Percentiles rank a stretch among this genome's conserved stretches.
Conservation (phyloP, 768 basidiomycete species). For the Pleurotus sapidus region DNA sequence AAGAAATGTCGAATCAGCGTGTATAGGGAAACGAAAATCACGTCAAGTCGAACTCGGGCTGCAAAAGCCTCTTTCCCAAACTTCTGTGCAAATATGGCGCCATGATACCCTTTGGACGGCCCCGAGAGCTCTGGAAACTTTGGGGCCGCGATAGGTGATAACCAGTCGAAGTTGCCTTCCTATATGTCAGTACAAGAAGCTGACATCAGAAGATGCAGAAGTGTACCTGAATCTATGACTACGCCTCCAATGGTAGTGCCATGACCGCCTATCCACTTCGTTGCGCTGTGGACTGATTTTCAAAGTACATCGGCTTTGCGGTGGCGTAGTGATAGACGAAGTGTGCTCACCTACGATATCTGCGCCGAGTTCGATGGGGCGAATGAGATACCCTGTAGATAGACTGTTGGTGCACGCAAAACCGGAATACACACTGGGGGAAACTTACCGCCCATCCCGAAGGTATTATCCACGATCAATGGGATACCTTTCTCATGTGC, state of each 20-base stretch:
- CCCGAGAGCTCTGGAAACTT: background rate
- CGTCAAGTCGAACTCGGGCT: background rate
- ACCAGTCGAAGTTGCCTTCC: background rate
- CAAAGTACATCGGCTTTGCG: background rate
- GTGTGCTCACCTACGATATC: slow-evolving; percentile 31
- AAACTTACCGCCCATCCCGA: slow-evolving; percentile 56
- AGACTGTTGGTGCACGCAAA: background rate
- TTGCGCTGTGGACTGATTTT: slow-evolving; percentile 47
- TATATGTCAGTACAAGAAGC: background rate
- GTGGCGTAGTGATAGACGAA: background rate
- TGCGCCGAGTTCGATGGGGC: slow-evolving; percentile 23
- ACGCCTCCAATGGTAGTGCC: slow-evolving; percentile 70
- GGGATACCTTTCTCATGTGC: slow-evolving; percentile 62
- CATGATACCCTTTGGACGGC: background rate
- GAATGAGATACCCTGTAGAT: slow-evolving; percentile 8
- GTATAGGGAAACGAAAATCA: background rate
- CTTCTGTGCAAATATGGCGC: background rate
- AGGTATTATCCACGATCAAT: slow-evolving; percentile 64
- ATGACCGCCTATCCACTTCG: slow-evolving; percentile 69
- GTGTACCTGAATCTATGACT: slow-evolving; percentile 57
- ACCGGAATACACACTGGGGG: slow-evolving; percentile 12
- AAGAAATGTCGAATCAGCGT: background rate
- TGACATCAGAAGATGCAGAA: slow-evolving; percentile 14
- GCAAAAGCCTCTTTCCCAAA: background rate
- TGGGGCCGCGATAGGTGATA: background rate